Evolutionary conservation across 108 stramenopile genomes (phyloP).

Genomic region (Cyclotella cryptica): DNA sequence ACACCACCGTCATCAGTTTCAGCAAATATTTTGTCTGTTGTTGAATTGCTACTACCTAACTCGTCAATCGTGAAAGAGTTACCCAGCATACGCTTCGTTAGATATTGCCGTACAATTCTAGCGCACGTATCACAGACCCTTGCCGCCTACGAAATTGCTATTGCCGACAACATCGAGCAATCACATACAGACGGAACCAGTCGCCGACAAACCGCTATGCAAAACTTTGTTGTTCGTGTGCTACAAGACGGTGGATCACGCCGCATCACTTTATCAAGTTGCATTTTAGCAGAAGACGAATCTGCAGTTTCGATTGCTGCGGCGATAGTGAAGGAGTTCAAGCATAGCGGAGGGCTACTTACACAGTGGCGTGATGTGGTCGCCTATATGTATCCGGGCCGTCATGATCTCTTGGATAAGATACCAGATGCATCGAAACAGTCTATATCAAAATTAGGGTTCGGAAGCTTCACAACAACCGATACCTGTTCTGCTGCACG

Average conservation of each 20-base stretch:
- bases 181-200: background rate
- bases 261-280: no score
- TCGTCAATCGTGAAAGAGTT: background rate
- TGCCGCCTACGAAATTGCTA: background rate
- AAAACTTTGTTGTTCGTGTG: no score
- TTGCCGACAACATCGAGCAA: background rate
- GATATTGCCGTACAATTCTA: no score
- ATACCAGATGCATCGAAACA: background rate
- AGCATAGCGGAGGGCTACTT: background rate
- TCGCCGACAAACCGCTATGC: slow-evolving; percentile 4
- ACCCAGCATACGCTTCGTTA: background rate
- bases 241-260: background rate
- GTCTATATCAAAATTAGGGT: background rate
- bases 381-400: background rate
- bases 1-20: background rate
- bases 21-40: no score
- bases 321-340: background rate
- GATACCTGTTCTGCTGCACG: slow-evolving; percentile 2
- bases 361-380: background rate
- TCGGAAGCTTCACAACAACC: no score
- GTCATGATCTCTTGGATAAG: background rate
- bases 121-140: background rate
- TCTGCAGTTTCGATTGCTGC: no score
- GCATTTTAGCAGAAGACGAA: no score
- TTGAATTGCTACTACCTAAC: background rate